These are phyloP conservation scores for Nannochloropsis gaditana DNA, from an alignment of 108 stramenopile genomes.

Conservation along the genomic window DNA sequence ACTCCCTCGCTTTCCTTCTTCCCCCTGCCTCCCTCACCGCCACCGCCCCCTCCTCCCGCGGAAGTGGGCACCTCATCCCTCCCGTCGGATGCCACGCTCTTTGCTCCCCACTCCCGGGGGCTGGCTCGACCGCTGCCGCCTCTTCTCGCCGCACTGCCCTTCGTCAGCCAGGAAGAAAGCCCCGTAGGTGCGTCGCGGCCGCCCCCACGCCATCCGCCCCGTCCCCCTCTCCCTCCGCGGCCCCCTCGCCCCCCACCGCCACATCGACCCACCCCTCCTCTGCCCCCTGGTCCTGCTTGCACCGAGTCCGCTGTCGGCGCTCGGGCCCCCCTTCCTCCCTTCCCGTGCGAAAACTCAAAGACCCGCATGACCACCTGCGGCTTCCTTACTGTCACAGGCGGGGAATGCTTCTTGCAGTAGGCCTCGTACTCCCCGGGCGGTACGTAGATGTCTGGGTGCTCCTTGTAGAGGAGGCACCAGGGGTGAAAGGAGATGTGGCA, in stretches of 20 bases:
- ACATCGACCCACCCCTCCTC: not conserved
- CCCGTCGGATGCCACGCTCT: conserved; percentile 13
- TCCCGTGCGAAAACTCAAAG: not conserved
- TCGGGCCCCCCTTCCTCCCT: not conserved
- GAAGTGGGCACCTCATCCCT: not conserved
- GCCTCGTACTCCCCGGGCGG: not conserved
- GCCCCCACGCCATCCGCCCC: not conserved
- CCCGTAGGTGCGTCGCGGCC: not conserved
- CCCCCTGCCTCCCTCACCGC: not conserved
- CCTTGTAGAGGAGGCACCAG: conserved; percentile 22
- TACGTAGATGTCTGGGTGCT: conserved; percentile 18
- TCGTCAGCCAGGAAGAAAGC: not conserved
- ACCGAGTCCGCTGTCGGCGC: not conserved
- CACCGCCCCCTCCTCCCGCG: not conserved
- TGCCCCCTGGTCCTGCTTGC: not conserved
- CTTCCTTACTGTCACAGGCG: not conserved
- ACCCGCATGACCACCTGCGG: not conserved
- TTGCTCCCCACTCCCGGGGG: not conserved
- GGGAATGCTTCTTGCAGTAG: conserved; percentile 31
- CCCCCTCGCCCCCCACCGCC: not conserved
- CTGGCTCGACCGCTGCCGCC: not conserved
- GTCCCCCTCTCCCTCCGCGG: conserved; percentile 13
- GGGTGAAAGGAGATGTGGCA: conserved; percentile 26
- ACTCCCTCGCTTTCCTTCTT: not conserved
- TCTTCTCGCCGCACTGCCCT: not conserved